Percentiles rank a stretch among this genome's conserved stretches.
phyloP scores from a whole-genome alignment of 306 rosid species.

The Glycyrrhiza uralensis region DNA sequence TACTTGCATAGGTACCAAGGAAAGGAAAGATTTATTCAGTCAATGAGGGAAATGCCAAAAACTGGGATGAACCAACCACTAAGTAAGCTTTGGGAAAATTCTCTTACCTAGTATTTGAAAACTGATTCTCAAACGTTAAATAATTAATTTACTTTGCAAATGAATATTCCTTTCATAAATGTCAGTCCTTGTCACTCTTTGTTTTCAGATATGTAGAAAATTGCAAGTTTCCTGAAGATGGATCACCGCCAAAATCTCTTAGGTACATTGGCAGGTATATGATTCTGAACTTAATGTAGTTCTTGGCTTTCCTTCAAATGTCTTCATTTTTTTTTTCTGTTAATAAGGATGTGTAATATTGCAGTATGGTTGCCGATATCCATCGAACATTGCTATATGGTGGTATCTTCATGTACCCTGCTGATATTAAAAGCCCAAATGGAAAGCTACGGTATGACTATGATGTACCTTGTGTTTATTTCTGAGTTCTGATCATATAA shows the following conservation, averaged over 20 bases:
- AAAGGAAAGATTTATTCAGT: conserved; percentile 88
- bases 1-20: conserved; percentile 59
- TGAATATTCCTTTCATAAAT: background rate
- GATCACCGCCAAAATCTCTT: conserved; percentile 80
- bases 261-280: conserved; percentile 87
- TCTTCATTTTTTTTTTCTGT: background rate
- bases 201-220: conserved; percentile 68
- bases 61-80: conserved; percentile 81
- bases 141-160: background rate
- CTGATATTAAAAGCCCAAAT: conserved; percentile 73
- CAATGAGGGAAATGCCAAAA: conserved; percentile 92
- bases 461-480: background rate
- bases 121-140: background rate
- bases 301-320: background rate
- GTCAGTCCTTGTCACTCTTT: background rate
- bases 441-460: conserved; percentile 74
- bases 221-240: conserved; percentile 87
- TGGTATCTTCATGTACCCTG: conserved; percentile 95
- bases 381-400: conserved; percentile 98
- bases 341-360: background rate
- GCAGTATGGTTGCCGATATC: conserved; percentile 96
- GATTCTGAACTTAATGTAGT: background rate
- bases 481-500: background rate
- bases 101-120: background rate
- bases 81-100: conserved; percentile 44